phyloP scores from a whole-genome alignment of 257 asterid species.

The Solanum bulbocastanum region DNA sequence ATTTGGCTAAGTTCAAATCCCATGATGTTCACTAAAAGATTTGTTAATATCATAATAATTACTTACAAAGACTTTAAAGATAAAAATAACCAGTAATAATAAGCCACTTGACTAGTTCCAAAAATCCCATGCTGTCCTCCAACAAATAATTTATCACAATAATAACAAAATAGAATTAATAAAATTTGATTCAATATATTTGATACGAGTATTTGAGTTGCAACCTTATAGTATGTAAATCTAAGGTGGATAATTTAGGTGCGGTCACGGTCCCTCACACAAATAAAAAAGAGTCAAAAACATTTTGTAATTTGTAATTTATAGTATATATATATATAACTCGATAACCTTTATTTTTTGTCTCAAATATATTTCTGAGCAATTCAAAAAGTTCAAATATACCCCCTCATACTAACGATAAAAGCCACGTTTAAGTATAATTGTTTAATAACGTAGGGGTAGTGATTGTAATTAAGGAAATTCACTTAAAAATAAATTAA shows the following conservation, averaged over 20 bases:
- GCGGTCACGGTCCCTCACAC: accelerated
- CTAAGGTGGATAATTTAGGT: not conserved
- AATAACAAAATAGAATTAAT: not conserved
- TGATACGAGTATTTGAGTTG: not conserved
- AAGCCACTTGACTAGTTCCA: not conserved
- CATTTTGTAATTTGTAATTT: too few relatives aligned
- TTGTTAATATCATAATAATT: not conserved
- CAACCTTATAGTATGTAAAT: not conserved
- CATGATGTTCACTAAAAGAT: not conserved
- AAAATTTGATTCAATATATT: not conserved
- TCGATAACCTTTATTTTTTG: not conserved
- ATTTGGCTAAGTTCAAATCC: not conserved
- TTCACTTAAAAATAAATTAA: not conserved
- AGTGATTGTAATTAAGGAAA: not conserved
- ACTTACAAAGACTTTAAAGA: not conserved
- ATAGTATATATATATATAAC: accelerated
- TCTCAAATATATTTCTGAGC: not conserved
- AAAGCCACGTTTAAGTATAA: not conserved
- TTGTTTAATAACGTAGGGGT: not conserved
- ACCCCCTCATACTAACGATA: accelerated
- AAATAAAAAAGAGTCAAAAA: too few relatives aligned
- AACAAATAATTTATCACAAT: not conserved
- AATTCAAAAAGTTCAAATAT: not conserved
- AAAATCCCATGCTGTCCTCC: not conserved
- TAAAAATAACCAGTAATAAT: not conserved